A percentile compares a stretch with the other conserved stretches of the same genome.
phyloP scores from a whole-genome alignment of 2,329 filamentous ascomycete genomes.

The Phyllosticta citrichinensis region DNA sequence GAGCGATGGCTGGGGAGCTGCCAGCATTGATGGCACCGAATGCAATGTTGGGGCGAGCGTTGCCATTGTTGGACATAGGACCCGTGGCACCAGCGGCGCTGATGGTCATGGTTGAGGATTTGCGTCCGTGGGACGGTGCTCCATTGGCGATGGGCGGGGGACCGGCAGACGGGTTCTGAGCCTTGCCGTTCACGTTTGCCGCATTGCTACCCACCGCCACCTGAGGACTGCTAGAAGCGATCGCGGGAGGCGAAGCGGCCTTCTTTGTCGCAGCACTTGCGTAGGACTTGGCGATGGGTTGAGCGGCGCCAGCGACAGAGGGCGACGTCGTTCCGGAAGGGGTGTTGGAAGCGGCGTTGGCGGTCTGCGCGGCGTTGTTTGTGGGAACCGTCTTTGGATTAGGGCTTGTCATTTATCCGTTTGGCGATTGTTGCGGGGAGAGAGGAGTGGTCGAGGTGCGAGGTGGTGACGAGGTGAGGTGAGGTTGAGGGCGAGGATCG shows the following conservation, averaged over 20 bases:
- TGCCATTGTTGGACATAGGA: constrained; percentile 67
- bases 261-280: constrained; percentile 53
- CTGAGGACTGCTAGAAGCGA: constrained; percentile 42
- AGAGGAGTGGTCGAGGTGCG: constrained; percentile 1
- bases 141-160: constrained; percentile 56
- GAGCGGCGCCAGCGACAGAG: constrained; percentile 44
- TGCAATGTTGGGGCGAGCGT: constrained; percentile 54
- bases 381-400: constrained; percentile 40
- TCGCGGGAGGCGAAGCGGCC: constrained; percentile 36
- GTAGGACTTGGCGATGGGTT: constrained; percentile 49
- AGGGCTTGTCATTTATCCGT: constrained; percentile 51
- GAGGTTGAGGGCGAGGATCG: constrained; percentile 13
- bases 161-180: constrained; percentile 56
- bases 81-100: constrained; percentile 69
- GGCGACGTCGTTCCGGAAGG: constrained; percentile 42
- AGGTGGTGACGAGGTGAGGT: constrained; percentile 11
- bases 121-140: constrained; percentile 61
- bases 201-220: constrained; percentile 45
- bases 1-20: constrained; percentile 49
- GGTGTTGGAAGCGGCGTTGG: constrained; percentile 38
- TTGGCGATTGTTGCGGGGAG: constrained; percentile 10
- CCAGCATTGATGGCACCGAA: constrained; percentile 68
- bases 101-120: constrained; percentile 86
- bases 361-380: constrained; percentile 36
- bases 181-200: constrained; percentile 65